Evolutionary conservation across 768 basidiomycete genomes (phyloP), one percentile per base, ranked within the genome.

Genomic region (Favolaschia claudopus): DNA sequence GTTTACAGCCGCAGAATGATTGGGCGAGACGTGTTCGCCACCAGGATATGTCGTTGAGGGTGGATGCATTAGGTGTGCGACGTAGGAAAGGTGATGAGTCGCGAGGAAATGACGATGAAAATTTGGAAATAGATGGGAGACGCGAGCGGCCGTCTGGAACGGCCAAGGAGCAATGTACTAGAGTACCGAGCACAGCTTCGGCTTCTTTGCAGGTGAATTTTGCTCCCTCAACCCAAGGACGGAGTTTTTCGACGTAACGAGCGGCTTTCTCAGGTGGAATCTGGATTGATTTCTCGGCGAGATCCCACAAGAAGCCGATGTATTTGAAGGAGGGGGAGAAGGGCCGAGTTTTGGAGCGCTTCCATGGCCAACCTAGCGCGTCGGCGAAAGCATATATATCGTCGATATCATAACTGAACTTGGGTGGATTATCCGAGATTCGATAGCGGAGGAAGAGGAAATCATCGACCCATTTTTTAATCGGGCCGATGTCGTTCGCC

Each of bases 141-240:
- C 55, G 65, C 2, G 72, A 70, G 2, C 69, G 71, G 6, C 77
- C 73, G 70, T n/a, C n/a, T n/a, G n/a, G n/a, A n/a, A n/a, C n/a
- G n/a, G n/a, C n/a, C n/a, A n/a, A n/a, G n/a, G n/a, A 65, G 28
- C 72, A 70, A 52, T 79, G 78, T 15, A 76, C 71, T 0, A 79
- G 62, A 0, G 75, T 77, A 0, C 78, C 76, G 5, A 73, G 61
- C 0, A 78, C 9, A 0, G 60, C 67, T 29, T 77, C 68, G 0
- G 64, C 60, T 6, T 71, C 68, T 7, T 65, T 59, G 25, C 33
- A 42, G 1, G 65, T 43, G 19, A 70, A 59, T 3, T 47, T 55
- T 1, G 29, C n/a, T 0, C 48, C 58, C 7, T 29, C 14, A 2
- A 53, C n/a, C 71, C 69, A 75, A 1, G 40, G 12, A 1, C 20